Evolutionary conservation across 257 asterid genomes (phyloP), one percentile per base, ranked within the genome.

Genomic region (Cinchona pubescens): DNA sequence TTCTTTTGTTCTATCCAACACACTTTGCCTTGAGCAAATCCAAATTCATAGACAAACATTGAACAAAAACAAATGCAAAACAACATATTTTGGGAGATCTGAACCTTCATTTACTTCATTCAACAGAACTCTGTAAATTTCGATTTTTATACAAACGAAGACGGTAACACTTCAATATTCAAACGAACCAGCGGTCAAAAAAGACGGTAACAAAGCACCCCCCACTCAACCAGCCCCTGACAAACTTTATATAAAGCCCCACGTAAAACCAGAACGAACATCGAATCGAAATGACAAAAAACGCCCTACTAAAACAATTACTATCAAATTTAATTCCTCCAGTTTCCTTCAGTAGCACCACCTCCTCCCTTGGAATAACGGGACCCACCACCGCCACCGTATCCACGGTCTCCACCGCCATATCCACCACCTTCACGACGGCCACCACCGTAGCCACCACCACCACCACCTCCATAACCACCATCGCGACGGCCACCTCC

Each of bases 271-370:
- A 25, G n/a, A 15, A 29, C n/a, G 7, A 48, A 27, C 30, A 34
- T 7, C 4, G 7, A 72, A 59, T 6, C 1, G 11, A 58, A 25
- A 13, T 7, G 25, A 56, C 58, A 27, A 25, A 8, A 71, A n/a
- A 63, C 49, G 15, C 40, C 66, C 27, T 10, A 0, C 14, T n/a
- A 40, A 30, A 71, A 45, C 34, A 27, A 48, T n/a, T 7, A 12
- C 40, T 60, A 53, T 4, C 32, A 10, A 56, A 61, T 23, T 72
- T 82, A 89, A 77, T n/a, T 83, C 82, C 96, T 89, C 97, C 97
- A 92, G 90, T 16, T 82, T 4, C 92, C 90, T 8, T 81, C 85
- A 2, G 79, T 37, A 11, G 68, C 75, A 42, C 82, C 81, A 2
- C 81, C 77, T 2, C 85, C 75, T 32, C 78, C n/a, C n/a, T n/a